Conservation (phyloP, 495 filamentous ascomycete species). For the Neurospora tetrasperma region DNA sequence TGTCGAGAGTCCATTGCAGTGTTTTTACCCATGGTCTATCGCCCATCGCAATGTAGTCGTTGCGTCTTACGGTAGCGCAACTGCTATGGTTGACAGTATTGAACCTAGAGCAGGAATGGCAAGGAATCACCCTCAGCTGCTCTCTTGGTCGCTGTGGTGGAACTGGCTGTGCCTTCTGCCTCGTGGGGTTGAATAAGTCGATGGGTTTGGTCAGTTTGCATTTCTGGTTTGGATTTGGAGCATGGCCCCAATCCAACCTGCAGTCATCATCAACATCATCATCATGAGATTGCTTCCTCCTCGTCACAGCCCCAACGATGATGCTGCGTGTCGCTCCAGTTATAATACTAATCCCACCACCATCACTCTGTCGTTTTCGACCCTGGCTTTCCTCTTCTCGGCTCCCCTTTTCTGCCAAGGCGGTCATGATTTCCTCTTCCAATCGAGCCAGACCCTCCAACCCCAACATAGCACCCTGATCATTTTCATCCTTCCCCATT, state of each 20-base stretch:
- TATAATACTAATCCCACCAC: not conserved
- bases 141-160: not conserved
- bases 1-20: not conserved
- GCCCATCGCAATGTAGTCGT: not conserved
- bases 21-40: constrained; percentile 1
- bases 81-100: constrained; percentile 5
- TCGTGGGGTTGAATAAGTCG: not conserved
- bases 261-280: not conserved
- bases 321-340: not conserved
- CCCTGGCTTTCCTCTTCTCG: not conserved
- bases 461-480: not conserved
- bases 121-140: not conserved
- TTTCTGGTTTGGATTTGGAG: not conserved
- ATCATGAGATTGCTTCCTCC: not conserved
- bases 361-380: not conserved
- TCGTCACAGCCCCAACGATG: not conserved
- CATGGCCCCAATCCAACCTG: not conserved
- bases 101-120: not conserved
- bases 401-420: not conserved
- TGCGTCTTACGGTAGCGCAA: not conserved
- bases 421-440: not conserved
- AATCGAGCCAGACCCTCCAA: not conserved
- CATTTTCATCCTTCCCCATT: not conserved
- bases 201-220: not conserved
- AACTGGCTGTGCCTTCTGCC: not conserved